These are phyloP conservation scores for Spinellus fusiger DNA, from an alignment of 192 early-diverging fungal genomes.

Conservation along the genomic window DNA sequence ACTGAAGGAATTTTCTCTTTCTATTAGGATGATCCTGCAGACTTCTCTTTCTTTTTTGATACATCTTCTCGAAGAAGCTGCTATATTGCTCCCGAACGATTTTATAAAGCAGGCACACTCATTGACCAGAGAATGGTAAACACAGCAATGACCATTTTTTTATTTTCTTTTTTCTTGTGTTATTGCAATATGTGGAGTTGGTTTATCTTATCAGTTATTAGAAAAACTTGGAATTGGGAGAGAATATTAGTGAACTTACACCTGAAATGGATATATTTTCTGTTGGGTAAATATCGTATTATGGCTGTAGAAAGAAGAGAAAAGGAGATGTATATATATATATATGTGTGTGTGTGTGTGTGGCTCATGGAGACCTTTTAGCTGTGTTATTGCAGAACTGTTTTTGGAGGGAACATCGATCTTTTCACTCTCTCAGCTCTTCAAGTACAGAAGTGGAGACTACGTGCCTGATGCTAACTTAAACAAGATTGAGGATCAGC, in stretches of 20 bases:
- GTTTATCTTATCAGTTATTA: conserved; percentile 1
- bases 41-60: conserved; percentile 97
- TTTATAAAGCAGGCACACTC: conserved; percentile 71
- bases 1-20: not conserved
- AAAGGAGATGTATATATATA: not conserved
- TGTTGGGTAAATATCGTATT: conserved; percentile 55
- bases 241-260: conserved; percentile 44
- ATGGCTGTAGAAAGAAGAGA: not conserved
- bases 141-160: not conserved
- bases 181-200: not conserved
- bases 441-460: conserved; percentile 81
- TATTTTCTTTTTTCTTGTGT: conserved; percentile 3
- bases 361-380: conserved; percentile 5
- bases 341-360: not conserved
- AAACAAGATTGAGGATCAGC: conserved; percentile 76
- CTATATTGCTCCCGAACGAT: conserved; percentile 94
- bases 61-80: conserved; percentile 82
- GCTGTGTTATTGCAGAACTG: conserved; percentile 86
- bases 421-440: conserved; percentile 86
- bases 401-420: conserved; percentile 90
- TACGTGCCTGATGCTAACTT: conserved; percentile 65
- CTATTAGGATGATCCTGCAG: conserved; percentile 84
- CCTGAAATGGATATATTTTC: conserved; percentile 95
- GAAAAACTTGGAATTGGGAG: conserved; percentile 27
- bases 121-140: conserved; percentile 43